Evolutionary conservation across 148 eudicot genomes (phyloP).

Genomic region (Vaccinium vitisidaea): DNA sequence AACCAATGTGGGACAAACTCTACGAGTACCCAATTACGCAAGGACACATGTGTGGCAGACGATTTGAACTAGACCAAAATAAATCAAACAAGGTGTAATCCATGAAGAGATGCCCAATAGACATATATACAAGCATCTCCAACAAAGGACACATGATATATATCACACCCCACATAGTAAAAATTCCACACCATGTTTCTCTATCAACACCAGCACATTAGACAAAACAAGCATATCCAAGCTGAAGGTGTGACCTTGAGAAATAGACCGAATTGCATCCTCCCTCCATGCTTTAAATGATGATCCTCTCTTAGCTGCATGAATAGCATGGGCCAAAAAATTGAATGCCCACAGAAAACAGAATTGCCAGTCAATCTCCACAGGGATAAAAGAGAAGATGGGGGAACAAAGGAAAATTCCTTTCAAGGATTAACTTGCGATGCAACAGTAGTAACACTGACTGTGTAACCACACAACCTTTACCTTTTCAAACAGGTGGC

Average conservation of each 20-base stretch:
- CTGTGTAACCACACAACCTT: constrained; percentile 3
- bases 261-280: constrained; percentile 95
- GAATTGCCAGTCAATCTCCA: not conserved
- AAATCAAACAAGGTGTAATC: not conserved
- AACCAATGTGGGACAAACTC: too few species aligned
- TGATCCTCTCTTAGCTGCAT: constrained; percentile 93
- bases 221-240: constrained; percentile 6
- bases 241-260: constrained; percentile 59
- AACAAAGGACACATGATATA: not conserved
- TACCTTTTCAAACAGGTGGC: constrained; percentile 89
- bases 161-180: not conserved
- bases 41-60: not conserved
- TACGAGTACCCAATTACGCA: not conserved
- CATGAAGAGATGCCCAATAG: not conserved
- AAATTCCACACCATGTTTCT: not conserved
- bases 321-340: constrained; percentile 11
- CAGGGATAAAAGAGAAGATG: not conserved
- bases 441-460: not conserved
- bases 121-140: not conserved
- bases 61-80: not conserved
- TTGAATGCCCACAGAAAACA: not conserved
- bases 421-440: not conserved
- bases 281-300: constrained; percentile 95
- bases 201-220: not conserved
- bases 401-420: not conserved